Conservation (phyloP, 2,329 filamentous ascomycete genomes). For the Fonsecaea multimorphosa region DNA sequence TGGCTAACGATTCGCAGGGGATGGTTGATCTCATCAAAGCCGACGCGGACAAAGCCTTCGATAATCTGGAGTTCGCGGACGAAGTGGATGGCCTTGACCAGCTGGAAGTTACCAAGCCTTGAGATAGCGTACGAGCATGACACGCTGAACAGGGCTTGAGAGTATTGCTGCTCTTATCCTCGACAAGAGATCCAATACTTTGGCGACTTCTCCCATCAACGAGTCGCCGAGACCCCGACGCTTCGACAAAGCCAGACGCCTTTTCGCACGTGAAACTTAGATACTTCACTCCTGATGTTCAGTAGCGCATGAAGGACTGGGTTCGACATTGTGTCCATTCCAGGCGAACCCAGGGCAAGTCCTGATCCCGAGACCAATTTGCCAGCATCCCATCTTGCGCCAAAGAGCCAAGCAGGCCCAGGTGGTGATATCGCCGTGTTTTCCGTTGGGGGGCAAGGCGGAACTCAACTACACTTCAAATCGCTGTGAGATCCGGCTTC, state of each 20-base stretch:
- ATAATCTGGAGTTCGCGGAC: slow-evolving; percentile 73
- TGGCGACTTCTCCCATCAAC: neutral
- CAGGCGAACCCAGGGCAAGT: neutral
- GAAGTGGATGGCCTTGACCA: slow-evolving; percentile 31
- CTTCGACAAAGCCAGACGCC: neutral
- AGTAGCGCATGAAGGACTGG: neutral
- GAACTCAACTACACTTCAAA: neutral
- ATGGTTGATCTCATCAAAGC: slow-evolving; percentile 94
- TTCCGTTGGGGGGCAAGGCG: neutral
- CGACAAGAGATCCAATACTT: neutral
- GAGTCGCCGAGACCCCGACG: neutral
- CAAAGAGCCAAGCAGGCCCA: neutral
- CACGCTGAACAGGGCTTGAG: neutral
- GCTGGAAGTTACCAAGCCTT: slow-evolving; percentile 24
- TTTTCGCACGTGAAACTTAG: neutral
- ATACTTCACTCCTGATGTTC: neutral
- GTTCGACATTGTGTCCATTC: neutral
- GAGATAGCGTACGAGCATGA: neutral
- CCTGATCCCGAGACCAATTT: neutral
- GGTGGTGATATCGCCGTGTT: neutral
- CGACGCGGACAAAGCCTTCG: slow-evolving; percentile 89
- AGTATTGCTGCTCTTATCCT: neutral
- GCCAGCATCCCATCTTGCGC: neutral
- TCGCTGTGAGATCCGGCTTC: neutral
- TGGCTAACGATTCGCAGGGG: slow-evolving; percentile 62